phyloP scores from a whole-genome alignment of 257 asterid species.

The Plantago major region DNA sequence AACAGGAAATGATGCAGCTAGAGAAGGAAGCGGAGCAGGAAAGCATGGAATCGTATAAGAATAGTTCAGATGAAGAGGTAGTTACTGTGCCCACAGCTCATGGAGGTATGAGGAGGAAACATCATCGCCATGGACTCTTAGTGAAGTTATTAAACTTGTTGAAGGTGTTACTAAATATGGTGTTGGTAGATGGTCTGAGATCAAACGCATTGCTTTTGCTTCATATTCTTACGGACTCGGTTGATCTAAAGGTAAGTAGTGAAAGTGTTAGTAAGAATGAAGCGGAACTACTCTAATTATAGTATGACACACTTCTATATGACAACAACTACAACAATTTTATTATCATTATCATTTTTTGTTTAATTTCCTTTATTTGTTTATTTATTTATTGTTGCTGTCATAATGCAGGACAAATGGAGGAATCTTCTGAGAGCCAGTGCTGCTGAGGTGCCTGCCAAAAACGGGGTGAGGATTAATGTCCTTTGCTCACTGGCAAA shows the following conservation, averaged over 20 bases:
- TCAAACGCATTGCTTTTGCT: slow-evolving; percentile 79
- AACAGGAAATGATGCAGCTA: slow-evolving; percentile 34
- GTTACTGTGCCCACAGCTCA: slow-evolving; percentile 39
- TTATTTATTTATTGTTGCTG: too few species aligned
- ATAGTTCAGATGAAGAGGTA: slow-evolving; percentile 52
- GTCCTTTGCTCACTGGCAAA: slow-evolving; percentile 1
- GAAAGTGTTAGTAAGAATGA: slow-evolving; percentile 9
- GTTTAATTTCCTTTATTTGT: too few species aligned
- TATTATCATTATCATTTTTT: too few species aligned
- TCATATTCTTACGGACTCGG: slow-evolving; percentile 91
- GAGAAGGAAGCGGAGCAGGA: slow-evolving; percentile 42
- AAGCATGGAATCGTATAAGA: slow-evolving; percentile 32
- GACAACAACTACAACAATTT: too few species aligned
- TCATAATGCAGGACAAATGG: slow-evolving; percentile 82
- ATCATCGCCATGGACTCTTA: slow-evolving; percentile 88
- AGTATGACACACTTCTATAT: too few species aligned
- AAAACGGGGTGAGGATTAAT: slow-evolving; percentile 53
- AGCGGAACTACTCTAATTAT: background rate
- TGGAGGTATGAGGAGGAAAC: slow-evolving; percentile 86
- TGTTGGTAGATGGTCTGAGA: slow-evolving; percentile 98
- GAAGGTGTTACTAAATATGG: slow-evolving; percentile 95
- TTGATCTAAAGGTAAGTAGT: slow-evolving; percentile 78
- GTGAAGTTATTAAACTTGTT: slow-evolving; percentile 85
- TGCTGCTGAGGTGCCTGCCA: slow-evolving; percentile 63
- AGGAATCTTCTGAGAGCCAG: slow-evolving; percentile 95